Base-by-base conservation (phyloP, 129 eudicot species). In the Chrysanthemum makinoi region DNA sequence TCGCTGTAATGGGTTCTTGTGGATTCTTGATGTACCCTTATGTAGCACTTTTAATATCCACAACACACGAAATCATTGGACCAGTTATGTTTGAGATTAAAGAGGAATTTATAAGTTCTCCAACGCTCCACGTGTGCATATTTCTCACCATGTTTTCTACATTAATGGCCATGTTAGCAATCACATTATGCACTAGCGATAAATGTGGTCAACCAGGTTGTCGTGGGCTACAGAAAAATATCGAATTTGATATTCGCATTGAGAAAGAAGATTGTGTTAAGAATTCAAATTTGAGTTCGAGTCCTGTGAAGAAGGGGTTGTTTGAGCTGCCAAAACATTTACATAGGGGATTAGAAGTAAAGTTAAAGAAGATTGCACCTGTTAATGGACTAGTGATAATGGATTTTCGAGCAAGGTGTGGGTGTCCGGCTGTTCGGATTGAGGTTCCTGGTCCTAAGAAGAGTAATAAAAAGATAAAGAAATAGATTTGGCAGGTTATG, bases 301-400 rank as follows among this genome's bases (percentile, higher is more conserved):
- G 85, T 22, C 73, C 20, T 79, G 93, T 91, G 3, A 89, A 95
- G 95, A 93, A 93, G 68, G 95, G 92, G 2, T 96, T 89, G 30
- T 82, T 63, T 33, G 89, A 93, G 63, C 65, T 52, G 17, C 86
- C 86, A 19, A 85, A 87, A 7, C 89, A 87, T 77, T 83, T 83
- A 10, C 35, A 28, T 62, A 95, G 87, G 85, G 84, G 91, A 47
- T 69, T 93, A 79, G 57, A 91, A 18, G 76, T 89, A 0, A 95
- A 93, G 86, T 54, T 93, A 85, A 83, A 95, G 90, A 93, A 85
- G 68, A 89, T 93, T 90, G 98, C 98, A 0, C 98, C 98, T 1
- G 75, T 82, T 26, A 93, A 89, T 67, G 98, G 98, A 1, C 80
- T 92, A 1, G 98, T 96, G 0, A 95, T 93, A n/a, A 52, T 93